Percentiles rank a stretch among this genome's conserved stretches.
These are phyloP conservation scores for Neobulgaria alba DNA, from an alignment of 2,329 filamentous ascomycete species.

Conservation along the genomic window DNA sequence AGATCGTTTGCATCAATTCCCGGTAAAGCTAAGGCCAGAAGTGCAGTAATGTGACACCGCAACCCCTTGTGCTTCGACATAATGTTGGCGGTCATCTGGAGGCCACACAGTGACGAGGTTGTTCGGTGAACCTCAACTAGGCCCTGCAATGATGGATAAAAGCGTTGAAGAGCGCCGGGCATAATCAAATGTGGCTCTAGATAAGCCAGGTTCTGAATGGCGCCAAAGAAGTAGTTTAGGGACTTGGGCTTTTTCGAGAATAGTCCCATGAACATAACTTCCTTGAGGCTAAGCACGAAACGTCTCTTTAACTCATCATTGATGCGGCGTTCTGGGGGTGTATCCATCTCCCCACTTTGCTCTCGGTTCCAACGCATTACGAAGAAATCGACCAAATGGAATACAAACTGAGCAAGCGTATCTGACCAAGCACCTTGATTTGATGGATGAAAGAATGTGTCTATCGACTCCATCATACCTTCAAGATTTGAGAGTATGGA, in stretches of 20 bases:
- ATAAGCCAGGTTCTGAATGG: constrained; percentile 81
- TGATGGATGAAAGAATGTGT: constrained; percentile 98
- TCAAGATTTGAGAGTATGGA: constrained; percentile 82
- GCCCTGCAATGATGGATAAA: constrained; percentile 94
- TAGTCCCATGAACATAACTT: constrained; percentile 96
- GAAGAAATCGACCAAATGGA: constrained; percentile 91
- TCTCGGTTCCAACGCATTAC: constrained; percentile 97
- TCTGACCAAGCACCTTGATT: constrained; percentile 91
- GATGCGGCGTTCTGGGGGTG: constrained; percentile 70
- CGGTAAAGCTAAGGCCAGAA: constrained; percentile 85
- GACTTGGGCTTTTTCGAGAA: constrained; percentile 92
- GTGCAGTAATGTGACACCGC: constrained; percentile 86
- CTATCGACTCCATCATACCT: constrained; percentile 85
- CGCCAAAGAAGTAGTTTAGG: constrained; percentile 84
- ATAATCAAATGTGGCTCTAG: constrained; percentile 87
- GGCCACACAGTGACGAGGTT: constrained; percentile 80
- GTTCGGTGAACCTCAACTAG: constrained; percentile 95
- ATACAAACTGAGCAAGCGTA: constrained; percentile 80
- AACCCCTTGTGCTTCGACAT: constrained; percentile 95
- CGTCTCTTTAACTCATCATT: constrained; percentile 74
- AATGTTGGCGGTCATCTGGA: constrained; percentile 85
- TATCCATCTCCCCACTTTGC: constrained; percentile 81
- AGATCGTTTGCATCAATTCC: constrained; percentile 97
- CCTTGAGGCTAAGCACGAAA: constrained; percentile 80
- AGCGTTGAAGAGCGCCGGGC: constrained; percentile 86